Conservation (phyloP, 306 rosid genomes). For the Canavalia ensiformis region DNA sequence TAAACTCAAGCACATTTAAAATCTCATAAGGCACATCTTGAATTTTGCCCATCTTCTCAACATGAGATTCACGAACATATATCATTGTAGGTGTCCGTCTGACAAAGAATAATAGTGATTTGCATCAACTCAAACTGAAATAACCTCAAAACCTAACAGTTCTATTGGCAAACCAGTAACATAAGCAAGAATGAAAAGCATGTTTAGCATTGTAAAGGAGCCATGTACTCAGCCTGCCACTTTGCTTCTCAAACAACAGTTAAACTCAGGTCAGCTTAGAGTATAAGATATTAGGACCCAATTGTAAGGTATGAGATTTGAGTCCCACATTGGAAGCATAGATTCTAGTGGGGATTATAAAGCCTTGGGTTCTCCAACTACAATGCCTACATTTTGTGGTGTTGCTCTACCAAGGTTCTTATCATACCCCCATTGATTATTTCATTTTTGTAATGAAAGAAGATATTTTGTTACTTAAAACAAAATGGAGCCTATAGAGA, state of each 20-base stretch:
- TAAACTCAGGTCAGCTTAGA: not conserved
- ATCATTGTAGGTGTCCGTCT: slow-evolving; percentile 94
- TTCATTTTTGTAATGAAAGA: not conserved
- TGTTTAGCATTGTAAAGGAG: slow-evolving; percentile 10
- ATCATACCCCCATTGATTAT: not conserved
- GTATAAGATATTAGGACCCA: not conserved
- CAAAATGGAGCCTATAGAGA: not conserved
- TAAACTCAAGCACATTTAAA: slow-evolving; percentile 95
- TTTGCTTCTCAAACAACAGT: slow-evolving; percentile 30
- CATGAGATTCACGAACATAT: slow-evolving; percentile 92
- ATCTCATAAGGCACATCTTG: slow-evolving; percentile 87
- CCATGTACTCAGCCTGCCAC: slow-evolving; percentile 16
- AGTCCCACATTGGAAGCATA: no score
- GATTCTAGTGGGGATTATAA: no score
- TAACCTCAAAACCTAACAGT: slow-evolving; percentile 35
- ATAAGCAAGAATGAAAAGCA: slow-evolving; percentile 20
- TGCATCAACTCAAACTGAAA: slow-evolving; percentile 48
- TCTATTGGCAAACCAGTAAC: slow-evolving; percentile 29
- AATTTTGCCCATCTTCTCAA: slow-evolving; percentile 78
- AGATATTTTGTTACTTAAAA: not conserved
- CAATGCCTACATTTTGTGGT: no score
- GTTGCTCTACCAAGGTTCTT: no score
- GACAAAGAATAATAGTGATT: slow-evolving; percentile 48
- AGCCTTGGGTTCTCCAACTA: no score
- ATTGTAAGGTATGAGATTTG: no score